A percentile compares a stretch with the other conserved stretches of the same genome.
Evolutionary conservation across 2,329 filamentous ascomycete genomes (phyloP).

Genomic region (Cadophora sp.): DNA sequence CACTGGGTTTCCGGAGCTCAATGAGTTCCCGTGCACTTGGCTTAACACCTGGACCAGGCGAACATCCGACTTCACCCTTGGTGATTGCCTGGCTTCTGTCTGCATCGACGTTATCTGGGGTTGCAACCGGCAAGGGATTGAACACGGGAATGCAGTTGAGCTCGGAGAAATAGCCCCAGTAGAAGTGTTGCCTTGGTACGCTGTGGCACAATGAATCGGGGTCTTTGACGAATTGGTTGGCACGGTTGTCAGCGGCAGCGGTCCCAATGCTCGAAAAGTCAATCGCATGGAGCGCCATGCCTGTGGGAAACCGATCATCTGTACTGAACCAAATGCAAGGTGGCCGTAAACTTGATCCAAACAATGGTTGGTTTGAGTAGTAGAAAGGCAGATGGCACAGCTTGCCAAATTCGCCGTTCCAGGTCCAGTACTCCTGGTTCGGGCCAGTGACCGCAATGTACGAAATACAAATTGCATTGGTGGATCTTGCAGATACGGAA

Average conservation of each 20-base stretch:
- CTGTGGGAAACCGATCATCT: background rate
- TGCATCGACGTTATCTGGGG: background rate
- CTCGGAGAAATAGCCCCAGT: background rate
- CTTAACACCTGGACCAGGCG: background rate
- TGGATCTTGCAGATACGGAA: slow-evolving; percentile 6
- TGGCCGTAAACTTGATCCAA: background rate
- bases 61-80: background rate
- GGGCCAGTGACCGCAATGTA: background rate
- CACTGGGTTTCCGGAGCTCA: background rate
- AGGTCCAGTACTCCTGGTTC: background rate
- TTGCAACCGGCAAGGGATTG: background rate
- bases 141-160: slow-evolving; percentile 1
- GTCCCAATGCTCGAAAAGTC: slow-evolving; percentile 1
- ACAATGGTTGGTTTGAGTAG: background rate
- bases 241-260: background rate
- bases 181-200: slow-evolving; percentile 3
- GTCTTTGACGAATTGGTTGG: background rate
- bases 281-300: background rate
- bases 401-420: background rate
- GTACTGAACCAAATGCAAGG: slow-evolving; percentile 9
- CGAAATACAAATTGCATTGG: background rate
- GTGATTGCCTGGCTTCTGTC: background rate
- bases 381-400: background rate
- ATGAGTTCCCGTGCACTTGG: background rate
- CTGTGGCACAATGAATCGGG: background rate